Conservation (phyloP, 163 green algal species). For the Scenedesmus sp. region DNA sequence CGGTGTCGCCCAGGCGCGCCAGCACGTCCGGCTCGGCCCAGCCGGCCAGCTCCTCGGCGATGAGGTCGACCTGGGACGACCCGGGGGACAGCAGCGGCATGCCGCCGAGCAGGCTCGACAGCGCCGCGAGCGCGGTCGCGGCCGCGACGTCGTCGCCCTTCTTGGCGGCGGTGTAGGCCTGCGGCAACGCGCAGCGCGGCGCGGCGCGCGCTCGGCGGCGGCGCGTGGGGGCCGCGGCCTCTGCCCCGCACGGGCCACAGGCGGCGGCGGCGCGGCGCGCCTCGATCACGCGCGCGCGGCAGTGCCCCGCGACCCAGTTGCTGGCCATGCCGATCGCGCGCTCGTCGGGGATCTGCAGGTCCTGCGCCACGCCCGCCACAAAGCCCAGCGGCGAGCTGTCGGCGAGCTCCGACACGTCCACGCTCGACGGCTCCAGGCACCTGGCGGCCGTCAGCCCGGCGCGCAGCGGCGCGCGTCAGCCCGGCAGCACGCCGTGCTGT, state of each 20-base stretch:
- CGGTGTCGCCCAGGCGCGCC: too few species aligned
- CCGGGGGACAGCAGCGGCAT: slow-evolving; percentile 37
- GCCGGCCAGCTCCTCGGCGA: too few species aligned
- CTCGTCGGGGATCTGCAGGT: slow-evolving; percentile 44
- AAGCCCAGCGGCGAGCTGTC: slow-evolving; percentile 7
- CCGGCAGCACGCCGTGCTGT: too few species aligned
- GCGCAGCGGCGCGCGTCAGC: too few species aligned
- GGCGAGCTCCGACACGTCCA: slow-evolving; percentile 29
- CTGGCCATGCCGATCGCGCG: slow-evolving; percentile 19
- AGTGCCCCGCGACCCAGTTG: slow-evolving; percentile 37
- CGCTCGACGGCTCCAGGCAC: slow-evolving; percentile 18
- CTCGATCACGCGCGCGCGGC: slow-evolving; percentile 26
- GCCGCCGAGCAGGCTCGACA: slow-evolving; percentile 46
- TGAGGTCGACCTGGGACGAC: slow-evolving; percentile 38
- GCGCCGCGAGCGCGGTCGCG: slow-evolving; percentile 12
- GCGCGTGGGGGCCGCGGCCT: too few species aligned
- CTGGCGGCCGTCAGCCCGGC: neutral
- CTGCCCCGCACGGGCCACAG: too few species aligned
- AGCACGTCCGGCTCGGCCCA: too few species aligned
- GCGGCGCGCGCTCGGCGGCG: too few species aligned
- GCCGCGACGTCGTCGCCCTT: slow-evolving; percentile 28
- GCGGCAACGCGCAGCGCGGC: too few species aligned
- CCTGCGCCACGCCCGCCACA: slow-evolving; percentile 32
- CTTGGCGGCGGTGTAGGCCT: slow-evolving; percentile 34
- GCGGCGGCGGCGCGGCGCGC: too few species aligned